Conservation (phyloP, 1,284 basidiomycete genomes). For the Ceratobasidium sp. region DNA sequence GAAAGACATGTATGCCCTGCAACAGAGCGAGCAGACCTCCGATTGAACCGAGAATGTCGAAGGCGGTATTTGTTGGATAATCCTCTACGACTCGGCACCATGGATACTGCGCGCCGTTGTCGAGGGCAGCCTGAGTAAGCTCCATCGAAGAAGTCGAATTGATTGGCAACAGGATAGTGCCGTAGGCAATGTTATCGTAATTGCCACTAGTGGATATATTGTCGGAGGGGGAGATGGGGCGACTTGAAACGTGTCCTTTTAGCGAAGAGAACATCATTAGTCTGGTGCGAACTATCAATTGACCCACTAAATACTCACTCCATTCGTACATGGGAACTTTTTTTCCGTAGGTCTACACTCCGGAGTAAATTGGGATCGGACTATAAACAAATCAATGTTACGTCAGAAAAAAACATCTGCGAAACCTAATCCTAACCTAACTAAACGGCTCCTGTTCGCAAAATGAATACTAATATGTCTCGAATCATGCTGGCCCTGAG, state of each 20-base stretch:
- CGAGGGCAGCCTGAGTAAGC: background rate
- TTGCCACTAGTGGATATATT: too few relatives aligned
- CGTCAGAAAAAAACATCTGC: background rate
- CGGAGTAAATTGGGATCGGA: background rate
- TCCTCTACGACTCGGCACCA: background rate
- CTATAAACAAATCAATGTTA: background rate
- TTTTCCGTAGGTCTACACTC: background rate
- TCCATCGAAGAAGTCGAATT: background rate
- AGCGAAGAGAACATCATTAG: too few relatives aligned
- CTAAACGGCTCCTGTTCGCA: too few relatives aligned
- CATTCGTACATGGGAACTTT: background rate
- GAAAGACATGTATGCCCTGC: conserved; percentile 14
- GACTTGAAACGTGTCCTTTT: too few relatives aligned
- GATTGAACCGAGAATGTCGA: conserved; percentile 11
- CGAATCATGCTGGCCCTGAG: too few relatives aligned
- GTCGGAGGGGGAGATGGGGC: too few relatives aligned
- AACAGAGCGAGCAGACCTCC: conserved; percentile 22
- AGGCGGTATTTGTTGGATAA: background rate
- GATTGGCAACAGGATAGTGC: background rate
- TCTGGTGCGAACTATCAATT: too few relatives aligned
- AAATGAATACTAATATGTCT: too few relatives aligned
- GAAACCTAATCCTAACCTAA: too few relatives aligned
- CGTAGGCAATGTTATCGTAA: background rate
- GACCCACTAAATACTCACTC: background rate
- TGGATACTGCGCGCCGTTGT: background rate